Evolutionary conservation across 495 filamentous ascomycete species (phyloP), one percentile per base, ranked within the genome.

Genomic region (Clohesyomyces aquaticus): DNA sequence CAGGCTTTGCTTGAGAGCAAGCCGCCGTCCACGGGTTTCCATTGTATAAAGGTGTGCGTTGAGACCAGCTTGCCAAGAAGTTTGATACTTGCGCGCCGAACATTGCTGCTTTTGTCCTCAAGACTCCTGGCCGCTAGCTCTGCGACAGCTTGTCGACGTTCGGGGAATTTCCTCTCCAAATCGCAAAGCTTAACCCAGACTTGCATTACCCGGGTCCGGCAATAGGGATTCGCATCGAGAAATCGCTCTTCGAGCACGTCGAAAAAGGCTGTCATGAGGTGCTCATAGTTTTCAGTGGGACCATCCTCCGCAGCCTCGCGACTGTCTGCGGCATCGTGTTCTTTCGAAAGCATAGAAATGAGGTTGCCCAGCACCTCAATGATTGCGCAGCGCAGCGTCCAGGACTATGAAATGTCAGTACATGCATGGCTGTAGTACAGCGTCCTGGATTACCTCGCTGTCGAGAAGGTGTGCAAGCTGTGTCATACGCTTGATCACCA

Each of bases 331-430:
- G n/a, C n/a, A n/a, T n/a, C n/a, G n/a, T n/a, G 91, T 63, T 93
- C 88, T 71, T 90, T 93, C 74, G 87, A 96, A 12, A 99, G 83
- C 73, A 97, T 88, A 14, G 86, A 82, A 55, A 98, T 88, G 68
- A 99, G 83, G 77, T 98, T 98, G n/a, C 94, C 95, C 74, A 91
- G 96, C n/a, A 98, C 91, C 73, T 99, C 94, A 57, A 99, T 92
- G 27, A 99, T 82, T 23, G 94, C 90, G 70, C 89, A 96, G 25
- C 94, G 87, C 19, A 99, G 84, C 16, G 91, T 93, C 74, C 98
- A 96, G 21, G 95, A 95, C 88, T 91, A 62, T 9, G n/a, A n/a
- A n/a, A n/a, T n/a, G n/a, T n/a, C n/a, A n/a, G n/a, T n/a, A n/a
- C n/a, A n/a, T n/a, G n/a, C n/a, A n/a, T n/a, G n/a, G n/a, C n/a